Conservation (phyloP, 2,329 filamentous ascomycete genomes). For the Trichoderma sp. region DNA sequence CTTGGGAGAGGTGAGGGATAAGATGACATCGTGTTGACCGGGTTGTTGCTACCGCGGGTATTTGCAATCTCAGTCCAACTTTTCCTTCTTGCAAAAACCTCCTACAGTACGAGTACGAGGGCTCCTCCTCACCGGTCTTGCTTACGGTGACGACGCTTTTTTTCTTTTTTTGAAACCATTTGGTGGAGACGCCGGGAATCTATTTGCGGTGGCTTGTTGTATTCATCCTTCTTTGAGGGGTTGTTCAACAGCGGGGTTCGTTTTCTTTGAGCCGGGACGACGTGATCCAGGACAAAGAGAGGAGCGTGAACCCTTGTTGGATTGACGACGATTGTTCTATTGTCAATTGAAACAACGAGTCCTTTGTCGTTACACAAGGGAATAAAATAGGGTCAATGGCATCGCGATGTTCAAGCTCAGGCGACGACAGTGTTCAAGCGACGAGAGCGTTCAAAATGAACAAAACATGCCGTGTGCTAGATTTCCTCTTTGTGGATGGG, state of each 20-base stretch:
- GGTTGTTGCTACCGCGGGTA: neutral
- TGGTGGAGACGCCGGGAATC: constrained; percentile 9
- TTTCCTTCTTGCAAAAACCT: neutral
- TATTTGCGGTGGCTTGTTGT: constrained; percentile 1
- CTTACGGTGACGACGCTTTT: constrained; percentile 2
- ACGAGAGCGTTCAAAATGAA: neutral
- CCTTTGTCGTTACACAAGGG: neutral
- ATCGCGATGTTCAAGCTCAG: no score
- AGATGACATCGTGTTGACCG: neutral
- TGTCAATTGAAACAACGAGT: neutral
- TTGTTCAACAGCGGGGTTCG: neutral
- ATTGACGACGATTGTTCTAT: neutral
- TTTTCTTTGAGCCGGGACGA: constrained; percentile 2
- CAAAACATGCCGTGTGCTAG: neutral
- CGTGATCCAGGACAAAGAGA: neutral
- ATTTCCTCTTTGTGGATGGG: neutral
- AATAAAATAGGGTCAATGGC: neutral
- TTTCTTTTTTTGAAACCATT: neutral
- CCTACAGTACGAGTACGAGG: neutral
- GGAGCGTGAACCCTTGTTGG: neutral
- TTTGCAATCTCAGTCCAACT: neutral
- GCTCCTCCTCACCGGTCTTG: neutral
- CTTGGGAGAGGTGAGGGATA: neutral
- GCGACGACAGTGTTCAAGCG: neutral
- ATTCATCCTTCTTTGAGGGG: neutral